A percentile compares a stretch with the other conserved stretches of the same genome.
Conservation (phyloP, 163 green algal species). For the Coccomyxa subellipsoidea region DNA sequence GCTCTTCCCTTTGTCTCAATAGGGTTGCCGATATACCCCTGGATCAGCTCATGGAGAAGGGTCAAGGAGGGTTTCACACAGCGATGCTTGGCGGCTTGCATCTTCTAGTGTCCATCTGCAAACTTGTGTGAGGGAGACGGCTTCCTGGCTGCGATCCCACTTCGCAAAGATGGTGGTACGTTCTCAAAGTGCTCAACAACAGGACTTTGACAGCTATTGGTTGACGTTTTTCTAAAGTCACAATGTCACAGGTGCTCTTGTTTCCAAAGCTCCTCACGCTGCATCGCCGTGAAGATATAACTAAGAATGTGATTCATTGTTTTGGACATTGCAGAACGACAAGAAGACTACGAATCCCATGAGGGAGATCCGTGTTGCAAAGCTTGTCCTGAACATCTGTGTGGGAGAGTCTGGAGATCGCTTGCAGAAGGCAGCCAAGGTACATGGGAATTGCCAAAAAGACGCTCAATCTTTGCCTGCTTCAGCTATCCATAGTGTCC, state of each 20-base stretch:
- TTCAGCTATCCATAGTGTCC: too few relatives aligned
- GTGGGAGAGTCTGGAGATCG: constrained; percentile 97
- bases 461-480: too few relatives aligned
- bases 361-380: constrained; percentile 96
- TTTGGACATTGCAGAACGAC: constrained; percentile 38
- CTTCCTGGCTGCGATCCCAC: neutral
- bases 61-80: neutral
- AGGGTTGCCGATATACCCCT: too few relatives aligned
- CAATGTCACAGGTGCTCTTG: too few relatives aligned
- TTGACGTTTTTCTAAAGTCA: too few relatives aligned
- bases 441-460: constrained; percentile 35
- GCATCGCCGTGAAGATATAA: too few relatives aligned
- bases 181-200: neutral
- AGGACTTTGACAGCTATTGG: too few relatives aligned
- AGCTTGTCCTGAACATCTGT: constrained; percentile 98
- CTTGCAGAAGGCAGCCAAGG: constrained; percentile 98
- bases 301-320: neutral
- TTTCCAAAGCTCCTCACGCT: too few relatives aligned
- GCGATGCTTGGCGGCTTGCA: neutral
- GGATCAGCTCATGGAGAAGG: too few relatives aligned
- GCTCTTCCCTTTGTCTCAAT: too few relatives aligned
- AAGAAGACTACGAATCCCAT: constrained; percentile 80
- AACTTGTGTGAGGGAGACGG: neutral
- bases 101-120: neutral
- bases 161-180: neutral